Conservation (phyloP, 805 yeast genomes). For the Maudiozyma pseudohumilis region DNA sequence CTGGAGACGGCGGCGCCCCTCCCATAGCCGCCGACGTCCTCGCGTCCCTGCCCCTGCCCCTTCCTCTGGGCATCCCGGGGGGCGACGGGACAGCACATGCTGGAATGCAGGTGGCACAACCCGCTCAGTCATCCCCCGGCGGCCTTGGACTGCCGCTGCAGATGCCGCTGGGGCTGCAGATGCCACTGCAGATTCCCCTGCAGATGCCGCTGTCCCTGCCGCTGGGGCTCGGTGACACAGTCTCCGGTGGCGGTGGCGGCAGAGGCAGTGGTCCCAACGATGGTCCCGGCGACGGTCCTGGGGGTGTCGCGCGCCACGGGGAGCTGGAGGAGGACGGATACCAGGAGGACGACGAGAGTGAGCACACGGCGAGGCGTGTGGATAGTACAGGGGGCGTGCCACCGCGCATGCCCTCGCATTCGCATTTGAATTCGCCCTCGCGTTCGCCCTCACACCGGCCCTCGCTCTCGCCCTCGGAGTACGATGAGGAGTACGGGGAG, state of each 20-base stretch:
- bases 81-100: too few species aligned
- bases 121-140: too few species aligned
- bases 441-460: conserved; percentile 6
- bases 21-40: too few species aligned
- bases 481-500: conserved; percentile 6
- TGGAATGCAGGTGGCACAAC: too few species aligned
- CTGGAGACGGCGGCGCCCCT: too few species aligned
- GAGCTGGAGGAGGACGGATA: not conserved
- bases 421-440: too few species aligned
- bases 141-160: too few species aligned
- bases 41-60: too few species aligned
- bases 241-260: not conserved
- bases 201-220: not conserved
- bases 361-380: conserved; percentile 3
- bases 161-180: not conserved
- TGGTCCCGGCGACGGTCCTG: not conserved
- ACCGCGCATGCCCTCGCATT: not conserved
- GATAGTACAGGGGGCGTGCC: not conserved
- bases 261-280: not conserved
- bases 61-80: too few species aligned
- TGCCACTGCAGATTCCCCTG: not conserved
- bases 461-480: too few species aligned
- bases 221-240: not conserved
- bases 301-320: too few species aligned
- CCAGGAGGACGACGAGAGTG: conserved; percentile 3